Conservation (phyloP, 2,329 filamentous ascomycete genomes). For the Hymenoscyphus fructigenus region DNA sequence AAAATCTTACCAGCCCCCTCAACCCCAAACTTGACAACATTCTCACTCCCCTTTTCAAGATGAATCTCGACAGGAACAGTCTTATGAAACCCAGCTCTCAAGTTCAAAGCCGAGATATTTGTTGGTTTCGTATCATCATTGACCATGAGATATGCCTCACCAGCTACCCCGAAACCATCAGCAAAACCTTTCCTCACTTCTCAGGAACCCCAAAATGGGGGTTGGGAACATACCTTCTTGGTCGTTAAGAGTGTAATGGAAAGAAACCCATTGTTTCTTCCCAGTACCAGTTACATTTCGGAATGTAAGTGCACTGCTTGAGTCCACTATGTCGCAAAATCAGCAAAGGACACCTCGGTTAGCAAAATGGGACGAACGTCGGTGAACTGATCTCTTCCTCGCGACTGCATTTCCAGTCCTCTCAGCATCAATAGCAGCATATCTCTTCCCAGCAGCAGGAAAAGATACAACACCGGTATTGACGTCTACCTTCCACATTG, state of each 20-base stretch:
- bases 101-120: slow-evolving; percentile 41
- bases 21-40: slow-evolving; percentile 40
- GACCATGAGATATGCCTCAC: slow-evolving; percentile 39
- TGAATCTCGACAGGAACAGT: slow-evolving; percentile 38
- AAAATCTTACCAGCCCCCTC: slow-evolving; percentile 33
- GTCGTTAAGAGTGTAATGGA: slow-evolving; percentile 39
- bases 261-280: slow-evolving; percentile 39
- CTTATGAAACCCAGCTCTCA: slow-evolving; percentile 39
- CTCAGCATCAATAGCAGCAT: slow-evolving; percentile 37
- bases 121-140: slow-evolving; percentile 37
- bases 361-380: neutral
- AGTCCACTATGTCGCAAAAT: slow-evolving; percentile 24
- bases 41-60: slow-evolving; percentile 35
- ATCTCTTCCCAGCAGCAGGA: slow-evolving; percentile 37
- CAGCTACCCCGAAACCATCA: slow-evolving; percentile 24
- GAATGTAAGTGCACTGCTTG: slow-evolving; percentile 36
- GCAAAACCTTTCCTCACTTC: too few species aligned
- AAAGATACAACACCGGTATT: slow-evolving; percentile 39
- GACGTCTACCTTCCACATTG: slow-evolving; percentile 43
- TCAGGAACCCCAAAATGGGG: neutral
- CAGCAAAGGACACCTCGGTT: neutral
- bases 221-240: slow-evolving; percentile 26
- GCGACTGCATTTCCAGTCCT: slow-evolving; percentile 24
- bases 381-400: neutral
- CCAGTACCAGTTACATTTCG: slow-evolving; percentile 41